Conservation (phyloP, 176 grass and related monocot species). For the Musa acuminata region DNA sequence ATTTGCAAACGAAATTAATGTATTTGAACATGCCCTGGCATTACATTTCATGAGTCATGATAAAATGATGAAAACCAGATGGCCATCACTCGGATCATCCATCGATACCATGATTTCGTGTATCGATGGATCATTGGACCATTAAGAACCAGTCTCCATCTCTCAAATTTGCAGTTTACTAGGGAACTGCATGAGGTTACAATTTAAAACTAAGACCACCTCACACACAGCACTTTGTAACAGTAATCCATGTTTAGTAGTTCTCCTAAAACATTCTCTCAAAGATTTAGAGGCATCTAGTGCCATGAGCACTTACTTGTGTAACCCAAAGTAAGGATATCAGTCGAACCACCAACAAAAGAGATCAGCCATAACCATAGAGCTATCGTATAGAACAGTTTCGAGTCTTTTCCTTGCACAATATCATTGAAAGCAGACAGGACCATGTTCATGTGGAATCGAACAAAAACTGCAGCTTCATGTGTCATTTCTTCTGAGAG, state of each 20-base stretch:
- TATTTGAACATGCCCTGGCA: background rate
- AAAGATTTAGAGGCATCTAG: no score
- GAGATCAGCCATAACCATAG: conserved; percentile 44
- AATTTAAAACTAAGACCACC: no score
- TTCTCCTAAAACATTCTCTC: no score
- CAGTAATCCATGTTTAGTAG: no score
- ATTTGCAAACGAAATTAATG: background rate
- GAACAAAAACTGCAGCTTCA: conserved; percentile 34
- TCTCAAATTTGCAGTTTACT: no score
- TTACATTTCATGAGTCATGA: background rate
- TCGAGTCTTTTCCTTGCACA: conserved; percentile 38
- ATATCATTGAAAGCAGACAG: conserved; percentile 40
- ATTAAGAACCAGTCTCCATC: background rate
- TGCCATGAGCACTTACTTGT: conserved; percentile 18
- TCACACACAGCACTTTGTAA: no score
- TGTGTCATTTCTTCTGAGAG: conserved; percentile 41
- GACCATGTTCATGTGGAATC: conserved; percentile 26
- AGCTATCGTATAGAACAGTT: conserved; percentile 39
- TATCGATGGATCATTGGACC: background rate
- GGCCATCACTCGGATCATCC: no score
- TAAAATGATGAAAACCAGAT: background rate
- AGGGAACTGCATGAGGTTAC: no score
- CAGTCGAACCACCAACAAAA: conserved; percentile 37
- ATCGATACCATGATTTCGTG: background rate
- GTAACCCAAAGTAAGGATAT: conserved; percentile 51